A percentile compares a stretch with the other conserved stretches of the same genome.
phyloP scores from a whole-genome alignment of 139 green algal genomes.

The Marvania coccoides region DNA sequence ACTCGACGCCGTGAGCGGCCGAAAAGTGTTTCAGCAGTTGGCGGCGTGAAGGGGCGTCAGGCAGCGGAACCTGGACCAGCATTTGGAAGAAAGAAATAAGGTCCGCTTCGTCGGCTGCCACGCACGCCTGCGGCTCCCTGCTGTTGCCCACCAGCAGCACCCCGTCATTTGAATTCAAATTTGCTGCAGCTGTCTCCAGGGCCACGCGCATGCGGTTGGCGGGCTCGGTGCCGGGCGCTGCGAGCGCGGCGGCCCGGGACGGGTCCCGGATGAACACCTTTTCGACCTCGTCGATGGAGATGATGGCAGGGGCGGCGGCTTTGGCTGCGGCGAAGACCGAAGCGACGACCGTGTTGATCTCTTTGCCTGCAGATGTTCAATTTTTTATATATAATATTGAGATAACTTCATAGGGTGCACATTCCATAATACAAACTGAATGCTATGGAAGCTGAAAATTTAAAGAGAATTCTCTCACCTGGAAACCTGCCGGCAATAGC shows the following conservation, averaged over 20 bases:
- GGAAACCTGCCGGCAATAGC: slow-evolving; percentile 78
- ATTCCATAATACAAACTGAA: no score
- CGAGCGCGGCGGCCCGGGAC: slow-evolving; percentile 68
- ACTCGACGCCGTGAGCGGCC: no score
- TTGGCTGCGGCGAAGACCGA: slow-evolving; percentile 68
- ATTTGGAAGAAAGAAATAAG: slow-evolving; percentile 76
- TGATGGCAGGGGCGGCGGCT: slow-evolving; percentile 73
- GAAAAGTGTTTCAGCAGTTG: not conserved
- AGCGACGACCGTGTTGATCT: slow-evolving; percentile 50
- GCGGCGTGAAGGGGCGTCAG: slow-evolving; percentile 31
- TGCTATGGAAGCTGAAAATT: no score
- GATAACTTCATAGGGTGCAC: no score
- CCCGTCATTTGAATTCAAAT: slow-evolving; percentile 39
- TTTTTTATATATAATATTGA: slow-evolving; percentile 1
- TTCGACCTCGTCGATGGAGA: slow-evolving; percentile 86
- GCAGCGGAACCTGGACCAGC: slow-evolving; percentile 66
- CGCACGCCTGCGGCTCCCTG: slow-evolving; percentile 54
- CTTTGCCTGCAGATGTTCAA: slow-evolving; percentile 71
- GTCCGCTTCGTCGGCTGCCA: slow-evolving; percentile 69
- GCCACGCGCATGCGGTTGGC: slow-evolving; percentile 84
- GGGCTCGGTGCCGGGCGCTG: slow-evolving; percentile 46
- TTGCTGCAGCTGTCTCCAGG: slow-evolving; percentile 63
- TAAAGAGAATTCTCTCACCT: slow-evolving; percentile 63
- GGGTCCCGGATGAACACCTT: slow-evolving; percentile 86
- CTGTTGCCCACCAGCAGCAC: slow-evolving; percentile 42